These are phyloP conservation scores for Glarea lozoyensis DNA, from an alignment of 495 filamentous ascomycete genomes.

Conservation along the genomic window DNA sequence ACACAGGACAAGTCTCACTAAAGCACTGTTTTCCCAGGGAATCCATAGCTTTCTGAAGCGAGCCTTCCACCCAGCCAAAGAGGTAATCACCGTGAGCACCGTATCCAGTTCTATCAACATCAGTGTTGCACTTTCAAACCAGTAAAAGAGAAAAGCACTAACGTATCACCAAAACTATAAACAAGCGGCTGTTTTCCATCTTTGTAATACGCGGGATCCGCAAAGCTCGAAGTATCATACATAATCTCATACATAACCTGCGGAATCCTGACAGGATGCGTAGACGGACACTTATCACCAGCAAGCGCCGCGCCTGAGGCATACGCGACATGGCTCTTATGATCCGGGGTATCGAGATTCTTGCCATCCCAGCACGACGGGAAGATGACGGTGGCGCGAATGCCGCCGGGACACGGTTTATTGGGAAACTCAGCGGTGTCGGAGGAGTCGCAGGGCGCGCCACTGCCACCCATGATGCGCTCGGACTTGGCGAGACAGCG, in stretches of 20 bases:
- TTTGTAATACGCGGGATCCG: conserved; percentile 38
- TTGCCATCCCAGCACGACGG: conserved; percentile 86
- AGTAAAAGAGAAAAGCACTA: conserved; percentile 12
- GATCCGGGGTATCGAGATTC: conserved; percentile 39
- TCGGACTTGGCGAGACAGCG: conserved; percentile 32
- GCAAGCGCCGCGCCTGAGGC: conserved; percentile 23
- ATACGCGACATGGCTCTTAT: conserved; percentile 49
- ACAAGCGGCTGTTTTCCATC: conserved; percentile 34
- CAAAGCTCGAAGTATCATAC: conserved; percentile 41
- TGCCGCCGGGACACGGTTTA: conserved; percentile 46
- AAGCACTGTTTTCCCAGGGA: conserved; percentile 6
- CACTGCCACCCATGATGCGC: conserved; percentile 24
- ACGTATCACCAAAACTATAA: conserved; percentile 30
- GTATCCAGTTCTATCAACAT: conserved; percentile 54
- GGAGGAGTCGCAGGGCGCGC: conserved; percentile 22
- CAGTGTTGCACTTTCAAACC: conserved; percentile 3
- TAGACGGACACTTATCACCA: conserved; percentile 33
- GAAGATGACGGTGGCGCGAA: conserved; percentile 71
- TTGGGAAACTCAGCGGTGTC: conserved; percentile 31
- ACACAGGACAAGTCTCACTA: conserved; percentile 36
- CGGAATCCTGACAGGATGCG: conserved; percentile 47
- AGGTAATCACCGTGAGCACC: conserved; percentile 72
- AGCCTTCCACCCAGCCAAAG: conserved; percentile 51
- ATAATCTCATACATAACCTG: conserved; percentile 53
- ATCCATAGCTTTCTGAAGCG: conserved; percentile 32